These are phyloP conservation scores for Huntiella abstrusa DNA, from an alignment of 2,329 filamentous ascomycete species.

Conservation along the genomic window DNA sequence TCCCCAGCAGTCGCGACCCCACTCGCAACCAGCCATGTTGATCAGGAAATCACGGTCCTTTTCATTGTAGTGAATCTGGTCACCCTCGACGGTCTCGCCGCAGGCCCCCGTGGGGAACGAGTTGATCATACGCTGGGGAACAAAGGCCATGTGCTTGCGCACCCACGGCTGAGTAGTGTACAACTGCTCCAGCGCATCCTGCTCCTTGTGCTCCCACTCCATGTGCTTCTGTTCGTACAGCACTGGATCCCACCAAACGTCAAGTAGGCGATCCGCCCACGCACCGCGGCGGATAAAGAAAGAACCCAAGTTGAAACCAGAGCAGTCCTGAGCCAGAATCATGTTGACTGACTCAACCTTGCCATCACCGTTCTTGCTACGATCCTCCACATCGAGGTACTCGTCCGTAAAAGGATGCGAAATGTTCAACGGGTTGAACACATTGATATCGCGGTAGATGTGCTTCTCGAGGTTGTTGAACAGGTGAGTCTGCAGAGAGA, in stretches of 20 bases:
- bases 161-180: constrained; percentile 89
- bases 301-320: constrained; percentile 88
- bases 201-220: constrained; percentile 98
- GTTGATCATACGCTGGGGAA: constrained; percentile 84
- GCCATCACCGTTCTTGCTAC: constrained; percentile 59
- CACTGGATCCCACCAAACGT: constrained; percentile 97
- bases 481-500: constrained; percentile 76
- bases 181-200: constrained; percentile 83
- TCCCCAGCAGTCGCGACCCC: constrained; percentile 90
- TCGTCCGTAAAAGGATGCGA: constrained; percentile 56
- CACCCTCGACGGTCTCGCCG: constrained; percentile 50
- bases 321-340: constrained; percentile 80
- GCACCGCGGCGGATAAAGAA: constrained; percentile 76
- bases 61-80: constrained; percentile 68
- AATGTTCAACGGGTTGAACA: constrained; percentile 89
- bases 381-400: constrained; percentile 59
- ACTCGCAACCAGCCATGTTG: constrained; percentile 97
- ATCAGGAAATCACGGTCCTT: constrained; percentile 80
- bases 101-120: constrained; percentile 85
- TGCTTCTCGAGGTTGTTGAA: constrained; percentile 60
- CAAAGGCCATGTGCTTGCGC: constrained; percentile 69
- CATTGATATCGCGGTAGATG: constrained; percentile 88
- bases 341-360: constrained; percentile 65
- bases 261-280: constrained; percentile 81
- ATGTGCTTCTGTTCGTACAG: constrained; percentile 97